phyloP scores from a whole-genome alignment of 768 basidiomycete species.

The Mycena galericulata region DNA sequence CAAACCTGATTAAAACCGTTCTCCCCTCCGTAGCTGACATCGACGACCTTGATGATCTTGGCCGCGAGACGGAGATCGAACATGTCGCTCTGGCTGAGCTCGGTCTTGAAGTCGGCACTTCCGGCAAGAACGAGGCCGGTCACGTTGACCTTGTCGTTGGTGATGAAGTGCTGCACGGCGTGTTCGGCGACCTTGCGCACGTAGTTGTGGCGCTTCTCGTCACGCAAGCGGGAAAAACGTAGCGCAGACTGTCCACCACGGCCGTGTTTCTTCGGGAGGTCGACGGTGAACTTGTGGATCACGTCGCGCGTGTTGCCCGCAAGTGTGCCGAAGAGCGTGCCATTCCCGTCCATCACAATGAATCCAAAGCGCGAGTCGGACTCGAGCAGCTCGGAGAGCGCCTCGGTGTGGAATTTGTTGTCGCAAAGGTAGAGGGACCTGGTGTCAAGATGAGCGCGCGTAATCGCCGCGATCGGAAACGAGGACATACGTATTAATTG shows the following conservation, averaged over 20 bases:
- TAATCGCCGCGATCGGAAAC: not conserved
- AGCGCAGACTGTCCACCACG: slow-evolving; percentile 99
- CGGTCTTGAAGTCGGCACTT: slow-evolving; percentile 98
- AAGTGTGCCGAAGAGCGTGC: slow-evolving; percentile 94
- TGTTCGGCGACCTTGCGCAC: slow-evolving; percentile 98
- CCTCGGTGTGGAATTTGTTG: slow-evolving; percentile 99
- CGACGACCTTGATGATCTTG: slow-evolving; percentile 98
- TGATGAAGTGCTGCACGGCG: slow-evolving; percentile 98
- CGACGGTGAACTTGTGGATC: slow-evolving; percentile 98
- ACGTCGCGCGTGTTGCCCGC: slow-evolving; percentile 98
- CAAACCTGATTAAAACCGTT: slow-evolving; percentile 99
- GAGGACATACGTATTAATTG: slow-evolving; percentile 93
- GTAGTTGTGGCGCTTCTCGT: slow-evolving; percentile 99
- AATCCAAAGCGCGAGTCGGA: slow-evolving; percentile 98
- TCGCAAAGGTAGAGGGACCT: slow-evolving; percentile 98
- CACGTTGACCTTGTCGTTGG: slow-evolving; percentile 98
- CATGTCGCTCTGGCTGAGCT: slow-evolving; percentile 95
- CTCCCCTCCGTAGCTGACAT: slow-evolving; percentile 98
- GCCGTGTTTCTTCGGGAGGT: slow-evolving; percentile 99
- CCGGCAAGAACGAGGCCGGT: slow-evolving; percentile 96
- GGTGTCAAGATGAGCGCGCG: slow-evolving; percentile 27
- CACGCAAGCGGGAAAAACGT: slow-evolving; percentile 99
- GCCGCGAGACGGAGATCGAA: slow-evolving; percentile 90
- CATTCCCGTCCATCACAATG: slow-evolving; percentile 99
- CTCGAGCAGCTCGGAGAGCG: slow-evolving; percentile 94